Percentiles rank a stretch among this genome's conserved stretches.
Conservation (phyloP, 306 rosid species). For the Malus asiatica region DNA sequence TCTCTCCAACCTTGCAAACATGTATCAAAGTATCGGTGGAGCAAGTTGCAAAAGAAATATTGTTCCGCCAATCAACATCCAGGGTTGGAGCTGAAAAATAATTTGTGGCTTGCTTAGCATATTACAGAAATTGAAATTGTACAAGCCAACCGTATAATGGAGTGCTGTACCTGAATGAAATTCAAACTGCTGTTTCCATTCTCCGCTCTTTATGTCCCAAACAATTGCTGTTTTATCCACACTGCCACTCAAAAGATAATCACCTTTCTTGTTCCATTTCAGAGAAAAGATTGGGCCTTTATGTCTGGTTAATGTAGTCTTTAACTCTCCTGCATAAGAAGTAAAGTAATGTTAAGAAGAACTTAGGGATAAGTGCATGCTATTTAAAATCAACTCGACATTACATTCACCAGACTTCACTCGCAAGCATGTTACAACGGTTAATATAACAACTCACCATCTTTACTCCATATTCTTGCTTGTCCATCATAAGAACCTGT, state of each 20-base stretch:
- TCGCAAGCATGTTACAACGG: background rate
- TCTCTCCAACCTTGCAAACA: conserved; percentile 64
- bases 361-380: background rate
- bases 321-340: conserved; percentile 43
- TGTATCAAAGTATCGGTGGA: conserved; percentile 55
- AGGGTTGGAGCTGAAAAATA: conserved; percentile 53
- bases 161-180: conserved; percentile 47
- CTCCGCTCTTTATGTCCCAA: conserved; percentile 56
- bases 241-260: conserved; percentile 68
- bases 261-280: conserved; percentile 67
- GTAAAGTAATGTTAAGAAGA: background rate
- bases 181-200: conserved; percentile 65
- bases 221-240: conserved; percentile 59
- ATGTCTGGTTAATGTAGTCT: conserved; percentile 42
- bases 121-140: background rate
- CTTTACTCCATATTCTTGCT: conserved; percentile 62
- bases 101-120: background rate
- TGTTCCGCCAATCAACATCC: conserved; percentile 65
- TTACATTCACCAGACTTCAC: background rate
- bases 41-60: conserved; percentile 55
- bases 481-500: conserved; percentile 76
- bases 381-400: background rate
- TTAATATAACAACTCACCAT: conserved; percentile 42
- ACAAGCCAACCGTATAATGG: background rate
- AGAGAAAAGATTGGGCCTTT: conserved; percentile 64